phyloP scores from a whole-genome alignment of 495 filamentous ascomycete species.

The Aspergillus leporis region DNA sequence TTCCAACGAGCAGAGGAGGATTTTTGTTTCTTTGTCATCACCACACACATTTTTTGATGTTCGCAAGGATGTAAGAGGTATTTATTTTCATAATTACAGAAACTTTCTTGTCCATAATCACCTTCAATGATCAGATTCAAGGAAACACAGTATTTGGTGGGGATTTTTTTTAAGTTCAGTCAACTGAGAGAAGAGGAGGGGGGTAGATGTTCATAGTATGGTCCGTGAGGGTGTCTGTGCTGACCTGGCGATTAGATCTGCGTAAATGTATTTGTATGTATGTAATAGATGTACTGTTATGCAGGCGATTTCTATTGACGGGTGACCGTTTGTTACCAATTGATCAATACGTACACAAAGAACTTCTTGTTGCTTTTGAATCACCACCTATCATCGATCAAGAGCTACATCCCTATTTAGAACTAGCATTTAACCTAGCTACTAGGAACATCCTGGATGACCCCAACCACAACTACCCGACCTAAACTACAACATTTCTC shows the following conservation, averaged over 20 bases:
- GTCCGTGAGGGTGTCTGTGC: constrained; percentile 37
- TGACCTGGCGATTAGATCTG: constrained; percentile 8
- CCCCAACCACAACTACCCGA: background rate
- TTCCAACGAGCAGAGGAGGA: no score
- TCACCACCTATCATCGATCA: no score
- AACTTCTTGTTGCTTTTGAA: no score
- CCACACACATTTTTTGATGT: no score
- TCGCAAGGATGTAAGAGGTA: background rate
- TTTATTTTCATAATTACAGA: background rate
- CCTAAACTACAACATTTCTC: background rate
- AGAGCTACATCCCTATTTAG: no score
- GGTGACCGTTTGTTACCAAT: no score
- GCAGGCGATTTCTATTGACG: background rate
- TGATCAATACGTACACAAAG: no score
- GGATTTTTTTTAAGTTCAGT: background rate
- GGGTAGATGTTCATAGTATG: constrained; percentile 20
- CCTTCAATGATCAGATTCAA: no score
- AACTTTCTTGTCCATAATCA: no score
- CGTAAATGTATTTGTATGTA: background rate
- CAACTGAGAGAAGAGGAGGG: constrained; percentile 8
- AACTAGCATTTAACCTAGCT: no score
- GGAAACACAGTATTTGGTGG: background rate
- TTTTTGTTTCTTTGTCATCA: no score
- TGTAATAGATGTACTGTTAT: background rate
- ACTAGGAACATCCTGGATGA: no score